phyloP scores from a whole-genome alignment of 202 grass and related monocot genomes.

The Digitaria exilis region DNA sequence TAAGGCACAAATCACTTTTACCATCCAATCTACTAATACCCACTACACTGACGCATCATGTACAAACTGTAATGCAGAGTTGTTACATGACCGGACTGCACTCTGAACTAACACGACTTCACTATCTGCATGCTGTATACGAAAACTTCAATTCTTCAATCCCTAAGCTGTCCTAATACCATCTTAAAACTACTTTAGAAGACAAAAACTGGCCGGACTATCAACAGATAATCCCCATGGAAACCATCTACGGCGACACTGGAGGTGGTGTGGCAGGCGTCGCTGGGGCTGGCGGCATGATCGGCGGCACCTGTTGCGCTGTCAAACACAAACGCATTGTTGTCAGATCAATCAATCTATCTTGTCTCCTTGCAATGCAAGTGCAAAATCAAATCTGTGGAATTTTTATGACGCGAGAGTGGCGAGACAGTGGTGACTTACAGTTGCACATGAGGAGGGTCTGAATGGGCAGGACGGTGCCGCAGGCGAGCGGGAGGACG shows the following conservation, averaged over 20 bases:
- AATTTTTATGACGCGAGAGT: not conserved
- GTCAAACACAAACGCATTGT: not conserved
- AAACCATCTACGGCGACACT: conserved; percentile 1
- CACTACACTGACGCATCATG: not conserved
- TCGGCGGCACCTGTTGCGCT: conserved; percentile 21
- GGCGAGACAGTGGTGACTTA: not conserved
- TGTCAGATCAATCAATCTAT: not conserved
- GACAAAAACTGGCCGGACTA: not conserved
- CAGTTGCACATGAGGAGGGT: conserved; percentile 8
- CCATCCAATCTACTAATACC: too few relatives aligned
- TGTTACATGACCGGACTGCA: not conserved
- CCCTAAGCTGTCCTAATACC: not conserved
- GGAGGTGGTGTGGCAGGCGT: not conserved
- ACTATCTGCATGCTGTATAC: not conserved
- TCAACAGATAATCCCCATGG: not conserved
- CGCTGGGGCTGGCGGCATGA: not conserved
- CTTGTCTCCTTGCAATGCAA: not conserved
- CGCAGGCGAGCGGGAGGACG: conserved; percentile 29
- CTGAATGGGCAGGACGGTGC: conserved; percentile 1
- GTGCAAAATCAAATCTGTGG: not conserved
- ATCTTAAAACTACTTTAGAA: not conserved
- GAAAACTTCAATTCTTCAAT: not conserved
- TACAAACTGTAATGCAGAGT: not conserved
- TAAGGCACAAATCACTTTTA: too few relatives aligned
- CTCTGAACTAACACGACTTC: not conserved